Evolutionary conservation across 176 grass and related monocot species (phyloP).

Genomic region (Leersia perrieri): DNA sequence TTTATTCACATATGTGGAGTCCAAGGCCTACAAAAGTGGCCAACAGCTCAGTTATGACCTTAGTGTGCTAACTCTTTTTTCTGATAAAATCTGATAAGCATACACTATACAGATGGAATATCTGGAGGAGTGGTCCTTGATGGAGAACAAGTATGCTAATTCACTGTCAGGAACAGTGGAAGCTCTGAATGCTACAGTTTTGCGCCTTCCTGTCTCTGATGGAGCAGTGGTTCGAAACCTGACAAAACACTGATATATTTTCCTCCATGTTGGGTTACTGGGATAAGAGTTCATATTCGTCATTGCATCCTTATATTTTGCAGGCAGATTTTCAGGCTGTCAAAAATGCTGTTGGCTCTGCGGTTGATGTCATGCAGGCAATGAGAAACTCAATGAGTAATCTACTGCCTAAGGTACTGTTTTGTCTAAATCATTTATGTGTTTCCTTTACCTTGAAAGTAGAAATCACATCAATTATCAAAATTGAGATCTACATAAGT

Average conservation of each 20-base stretch:
- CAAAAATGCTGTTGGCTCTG: slow-evolving; percentile 52
- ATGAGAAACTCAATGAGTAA: slow-evolving; percentile 44
- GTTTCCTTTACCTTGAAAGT: neutral
- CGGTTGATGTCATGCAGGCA: slow-evolving; percentile 66
- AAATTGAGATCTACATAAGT: neutral
- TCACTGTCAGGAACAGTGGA: slow-evolving; percentile 55
- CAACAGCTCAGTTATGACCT: too few relatives aligned
- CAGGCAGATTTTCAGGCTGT: slow-evolving; percentile 59
- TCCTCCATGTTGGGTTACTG: neutral
- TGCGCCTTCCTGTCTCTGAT: slow-evolving; percentile 54
- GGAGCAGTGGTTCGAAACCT: slow-evolving; percentile 53
- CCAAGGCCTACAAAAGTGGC: too few relatives aligned
- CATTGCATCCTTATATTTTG: neutral
- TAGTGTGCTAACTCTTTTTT: neutral
- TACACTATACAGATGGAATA: slow-evolving; percentile 48
- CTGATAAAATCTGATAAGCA: neutral
- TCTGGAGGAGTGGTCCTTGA: slow-evolving; percentile 60
- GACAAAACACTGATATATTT: neutral
- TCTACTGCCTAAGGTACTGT: slow-evolving; percentile 50
- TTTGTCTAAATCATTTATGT: neutral
- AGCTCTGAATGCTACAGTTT: slow-evolving; percentile 47
- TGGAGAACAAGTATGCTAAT: slow-evolving; percentile 52
- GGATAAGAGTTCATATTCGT: neutral
- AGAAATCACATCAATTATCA: neutral
- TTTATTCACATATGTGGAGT: too few relatives aligned